Evolutionary conservation across 2,329 filamentous ascomycete species (phyloP).

Genomic region (Curvularia eragrostidis): DNA sequence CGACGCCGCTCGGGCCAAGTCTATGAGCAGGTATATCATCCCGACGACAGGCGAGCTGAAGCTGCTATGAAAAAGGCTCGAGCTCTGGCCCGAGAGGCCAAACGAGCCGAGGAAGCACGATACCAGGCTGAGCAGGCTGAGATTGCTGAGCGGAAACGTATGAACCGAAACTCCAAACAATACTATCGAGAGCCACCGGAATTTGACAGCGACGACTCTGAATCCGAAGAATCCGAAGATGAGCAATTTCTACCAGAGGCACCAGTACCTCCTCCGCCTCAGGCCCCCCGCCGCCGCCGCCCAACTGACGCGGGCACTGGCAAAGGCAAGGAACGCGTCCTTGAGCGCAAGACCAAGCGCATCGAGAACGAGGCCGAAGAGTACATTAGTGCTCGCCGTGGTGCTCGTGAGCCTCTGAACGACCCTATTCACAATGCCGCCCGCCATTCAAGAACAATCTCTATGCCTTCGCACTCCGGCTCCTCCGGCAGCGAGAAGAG

Average conservation of each 20-base stretch:
- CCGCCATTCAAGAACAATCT: conserved; percentile 35
- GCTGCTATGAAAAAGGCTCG: conserved; percentile 1
- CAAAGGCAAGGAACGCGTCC: conserved; percentile 27
- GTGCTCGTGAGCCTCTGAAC: conserved; percentile 33
- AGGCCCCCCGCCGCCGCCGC: conserved; percentile 28
- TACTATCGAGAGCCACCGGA: conserved; percentile 20
- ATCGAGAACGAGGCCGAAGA: conserved; percentile 33
- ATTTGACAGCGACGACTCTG: conserved; percentile 25
- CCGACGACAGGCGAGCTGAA: not conserved
- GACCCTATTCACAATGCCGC: conserved; percentile 41
- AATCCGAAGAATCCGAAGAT: conserved; percentile 13
- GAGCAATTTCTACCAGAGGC: conserved; percentile 10
- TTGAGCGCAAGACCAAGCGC: conserved; percentile 27
- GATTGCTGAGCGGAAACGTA: conserved; percentile 19
- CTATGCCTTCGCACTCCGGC: conserved; percentile 39
- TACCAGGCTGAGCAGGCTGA: conserved; percentile 12
- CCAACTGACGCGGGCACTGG: conserved; percentile 31
- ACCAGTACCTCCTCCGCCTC: conserved; percentile 9
- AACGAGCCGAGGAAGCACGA: not conserved
- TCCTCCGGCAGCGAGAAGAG: conserved; percentile 42
- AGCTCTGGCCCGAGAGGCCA: conserved; percentile 8
- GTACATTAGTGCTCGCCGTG: conserved; percentile 41
- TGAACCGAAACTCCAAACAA: conserved; percentile 23
- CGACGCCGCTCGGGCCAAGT: conserved; percentile 41
- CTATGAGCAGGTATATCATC: conserved; percentile 30